phyloP scores from a whole-genome alignment of 495 filamentous ascomycete species.

The Xanthoparmelia taractica region DNA sequence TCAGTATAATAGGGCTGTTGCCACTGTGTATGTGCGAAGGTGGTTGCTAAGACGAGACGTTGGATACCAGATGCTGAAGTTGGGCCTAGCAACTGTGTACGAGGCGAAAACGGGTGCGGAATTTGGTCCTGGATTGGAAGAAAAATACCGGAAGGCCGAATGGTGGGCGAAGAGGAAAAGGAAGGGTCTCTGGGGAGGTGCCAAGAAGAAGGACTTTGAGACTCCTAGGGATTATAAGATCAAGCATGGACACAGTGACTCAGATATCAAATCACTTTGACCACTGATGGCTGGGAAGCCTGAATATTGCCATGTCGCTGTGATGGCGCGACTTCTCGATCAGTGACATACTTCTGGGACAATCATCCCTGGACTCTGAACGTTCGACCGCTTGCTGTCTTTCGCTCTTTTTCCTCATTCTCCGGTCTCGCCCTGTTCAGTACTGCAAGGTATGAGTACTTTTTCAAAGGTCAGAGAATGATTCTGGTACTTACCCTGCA shows the following conservation, averaged over 20 bases:
- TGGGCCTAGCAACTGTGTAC: constrained; percentile 79
- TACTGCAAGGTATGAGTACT: constrained; percentile 46
- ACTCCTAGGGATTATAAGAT: constrained; percentile 84
- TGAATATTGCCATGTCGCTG: not conserved
- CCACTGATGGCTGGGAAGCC: not conserved
- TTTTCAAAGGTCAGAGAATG: not conserved
- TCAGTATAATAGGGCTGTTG: constrained; percentile 87
- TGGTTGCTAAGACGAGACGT: constrained; percentile 63
- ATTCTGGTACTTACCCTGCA: constrained; percentile 60
- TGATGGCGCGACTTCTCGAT: not conserved
- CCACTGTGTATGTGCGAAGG: constrained; percentile 67
- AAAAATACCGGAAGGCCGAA: constrained; percentile 64
- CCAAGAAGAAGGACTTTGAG: constrained; percentile 51
- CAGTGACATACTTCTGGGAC: not conserved
- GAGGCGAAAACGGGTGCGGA: constrained; percentile 83
- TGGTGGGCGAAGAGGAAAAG: constrained; percentile 57
- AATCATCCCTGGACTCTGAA: constrained; percentile 64
- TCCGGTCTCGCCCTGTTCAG: constrained; percentile 87
- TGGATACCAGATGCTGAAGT: constrained; percentile 77
- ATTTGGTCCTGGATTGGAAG: constrained; percentile 58
- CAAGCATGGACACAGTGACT: constrained; percentile 28
- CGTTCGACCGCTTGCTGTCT: constrained; percentile 92
- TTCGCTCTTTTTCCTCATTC: constrained; percentile 93
- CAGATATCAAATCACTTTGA: not conserved
- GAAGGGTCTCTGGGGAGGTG: constrained; percentile 66